phyloP scores from a whole-genome alignment of 176 grass and related monocot species.

The Areca catechu region DNA sequence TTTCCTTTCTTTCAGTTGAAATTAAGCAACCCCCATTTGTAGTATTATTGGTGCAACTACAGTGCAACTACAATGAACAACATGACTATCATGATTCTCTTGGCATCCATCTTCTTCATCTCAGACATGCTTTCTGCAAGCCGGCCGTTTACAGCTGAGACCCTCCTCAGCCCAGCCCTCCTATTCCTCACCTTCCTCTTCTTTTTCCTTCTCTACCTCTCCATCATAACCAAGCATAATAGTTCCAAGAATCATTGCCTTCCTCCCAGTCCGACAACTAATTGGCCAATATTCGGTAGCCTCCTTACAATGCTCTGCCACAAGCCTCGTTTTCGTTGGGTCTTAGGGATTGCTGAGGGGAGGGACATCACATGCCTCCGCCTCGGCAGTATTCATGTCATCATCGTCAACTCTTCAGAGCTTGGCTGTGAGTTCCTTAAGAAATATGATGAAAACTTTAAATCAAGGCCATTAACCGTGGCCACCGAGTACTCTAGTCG shows the following conservation, averaged over 20 bases:
- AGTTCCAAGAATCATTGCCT: not conserved
- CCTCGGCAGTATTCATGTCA: conserved; percentile 27
- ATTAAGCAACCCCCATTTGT: too few species aligned
- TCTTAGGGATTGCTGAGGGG: conserved; percentile 21
- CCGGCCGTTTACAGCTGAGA: too few species aligned
- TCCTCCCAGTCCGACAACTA: conserved; percentile 22
- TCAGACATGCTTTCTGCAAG: too few species aligned
- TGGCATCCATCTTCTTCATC: too few species aligned
- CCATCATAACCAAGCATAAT: too few species aligned
- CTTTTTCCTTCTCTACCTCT: too few species aligned
- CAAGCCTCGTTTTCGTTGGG: conserved; percentile 39
- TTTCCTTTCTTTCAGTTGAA: too few species aligned
- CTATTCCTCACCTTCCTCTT: too few species aligned
- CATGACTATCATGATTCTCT: too few species aligned
- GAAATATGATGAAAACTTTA: conserved; percentile 46
- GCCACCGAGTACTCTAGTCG: conserved; percentile 29
- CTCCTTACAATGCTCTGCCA: conserved; percentile 34
- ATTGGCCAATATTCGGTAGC: conserved; percentile 35
- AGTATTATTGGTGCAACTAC: too few species aligned
- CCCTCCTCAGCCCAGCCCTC: too few species aligned
- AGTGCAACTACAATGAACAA: too few species aligned
- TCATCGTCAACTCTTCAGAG: conserved; percentile 33
- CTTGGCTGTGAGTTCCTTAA: conserved; percentile 39
- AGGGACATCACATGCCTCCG: conserved; percentile 39
- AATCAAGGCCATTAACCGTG: conserved; percentile 28